Base-by-base conservation (phyloP, 257 asterid species). In the Scutellaria minor region DNA sequence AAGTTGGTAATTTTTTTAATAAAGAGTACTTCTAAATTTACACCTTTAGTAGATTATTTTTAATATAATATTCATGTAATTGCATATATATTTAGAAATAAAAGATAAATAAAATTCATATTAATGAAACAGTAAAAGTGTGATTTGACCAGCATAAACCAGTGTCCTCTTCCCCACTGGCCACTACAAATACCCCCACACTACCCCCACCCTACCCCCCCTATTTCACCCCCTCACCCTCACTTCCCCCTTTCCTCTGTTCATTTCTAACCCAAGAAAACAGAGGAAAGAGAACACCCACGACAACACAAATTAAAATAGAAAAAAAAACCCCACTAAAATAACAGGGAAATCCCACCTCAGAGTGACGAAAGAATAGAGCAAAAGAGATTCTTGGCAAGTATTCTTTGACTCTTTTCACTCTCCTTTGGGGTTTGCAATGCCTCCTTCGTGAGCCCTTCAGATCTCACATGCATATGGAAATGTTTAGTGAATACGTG, bases 381-480 rank as follows among this genome's bases (percentile, higher is more conserved):
- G 73, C 72, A 61, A 71, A 37, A 71, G 74, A 67, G 87, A 82
- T 80, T 85, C 85, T 54, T 45, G 64, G 53, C 66, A 53, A 76
- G 59, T 73, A 44, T 40, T 73, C 59, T 73, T 64, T 77, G 68
- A 73, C 81, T 80, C 59, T 70, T 70, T 61, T 53, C 74, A 66
- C 56, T 44, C 37, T 41, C 7, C 50, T 39, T 11, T 47, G 52
- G 40, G 64, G 6, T 13, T 13, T n/a, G 58, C 76, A 59, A 80
- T 80, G 88, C 83, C 82, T 53, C 77, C 75, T 64, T 56, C 48
- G n/a, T 78, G 64, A 78, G 74, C 87, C 82, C 77, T 74, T 44
- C 88, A 84, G 87, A 83, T 86, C 89, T 83, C 84, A 54, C 80
- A 79, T 84, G 86, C 84, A 79, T 70, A 77, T 56, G 13, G 58